Evolutionary conservation across 2,329 filamentous ascomycete species (phyloP).

Genomic region (Incumbomyces lentus): DNA sequence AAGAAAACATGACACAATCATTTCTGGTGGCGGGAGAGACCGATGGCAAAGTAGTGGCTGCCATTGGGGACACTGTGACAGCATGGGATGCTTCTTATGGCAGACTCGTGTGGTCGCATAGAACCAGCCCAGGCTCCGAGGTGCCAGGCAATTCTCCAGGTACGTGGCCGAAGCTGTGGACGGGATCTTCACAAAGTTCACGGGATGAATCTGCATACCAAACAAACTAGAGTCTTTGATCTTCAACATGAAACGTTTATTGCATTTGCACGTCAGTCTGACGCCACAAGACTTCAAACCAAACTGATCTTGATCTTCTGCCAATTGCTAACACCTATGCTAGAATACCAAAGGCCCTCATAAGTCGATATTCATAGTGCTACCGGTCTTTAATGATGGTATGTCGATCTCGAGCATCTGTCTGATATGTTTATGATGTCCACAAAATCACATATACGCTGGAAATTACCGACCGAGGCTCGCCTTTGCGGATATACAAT

Average conservation of each 20-base stretch:
- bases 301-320: neutral
- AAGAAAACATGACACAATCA: slow-evolving; percentile 29
- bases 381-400: neutral
- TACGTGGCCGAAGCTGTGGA: too few relatives aligned
- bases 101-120: slow-evolving; percentile 62
- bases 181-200: neutral
- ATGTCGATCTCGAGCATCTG: slow-evolving; percentile 22
- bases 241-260: slow-evolving; percentile 67
- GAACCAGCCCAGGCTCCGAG: too few relatives aligned
- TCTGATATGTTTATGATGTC: slow-evolving; percentile 49
- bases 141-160: too few relatives aligned
- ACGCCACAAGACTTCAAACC: slow-evolving; percentile 32
- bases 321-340: slow-evolving; percentile 5
- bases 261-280: slow-evolving; percentile 84
- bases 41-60: slow-evolving; percentile 67
- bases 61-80: slow-evolving; percentile 57
- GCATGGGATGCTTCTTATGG: slow-evolving; percentile 79
- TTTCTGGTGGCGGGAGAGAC: slow-evolving; percentile 44
- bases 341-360: neutral
- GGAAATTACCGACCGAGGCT: slow-evolving; percentile 93
- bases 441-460: slow-evolving; percentile 56
- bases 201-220: slow-evolving; percentile 17
- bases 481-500: slow-evolving; percentile 68
- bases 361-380: slow-evolving; percentile 10
- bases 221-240: slow-evolving; percentile 95